These are phyloP conservation scores for Phytopythium ostracodes DNA, from an alignment of 352 stramenopile species.

Conservation along the genomic window DNA sequence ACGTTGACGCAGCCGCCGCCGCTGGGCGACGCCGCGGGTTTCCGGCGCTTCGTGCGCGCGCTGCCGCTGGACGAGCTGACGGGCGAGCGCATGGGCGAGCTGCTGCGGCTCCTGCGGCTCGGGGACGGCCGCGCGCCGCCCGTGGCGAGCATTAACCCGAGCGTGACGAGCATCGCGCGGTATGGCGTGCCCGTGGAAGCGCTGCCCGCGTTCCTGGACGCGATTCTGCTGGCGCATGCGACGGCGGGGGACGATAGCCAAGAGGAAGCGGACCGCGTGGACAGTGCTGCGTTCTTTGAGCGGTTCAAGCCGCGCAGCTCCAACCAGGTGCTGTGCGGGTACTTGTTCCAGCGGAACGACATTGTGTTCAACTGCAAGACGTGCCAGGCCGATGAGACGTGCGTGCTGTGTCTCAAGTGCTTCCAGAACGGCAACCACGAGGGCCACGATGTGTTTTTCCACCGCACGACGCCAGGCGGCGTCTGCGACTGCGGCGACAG, in stretches of 20 bases:
- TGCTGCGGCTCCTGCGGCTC: constrained; percentile 20
- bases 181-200: constrained; percentile 22
- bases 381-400: constrained; percentile 97
- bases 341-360: constrained; percentile 96
- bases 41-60: constrained; percentile 21
- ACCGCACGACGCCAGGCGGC: constrained; percentile 69
- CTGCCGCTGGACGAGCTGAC: constrained; percentile 12
- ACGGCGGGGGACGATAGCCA: constrained; percentile 7
- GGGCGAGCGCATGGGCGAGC: constrained; percentile 12
- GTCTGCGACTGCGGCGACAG: constrained; percentile 98
- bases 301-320: constrained; percentile 52
- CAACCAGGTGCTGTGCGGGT: constrained; percentile 86
- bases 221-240: constrained; percentile 44
- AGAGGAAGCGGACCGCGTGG: constrained; percentile 15
- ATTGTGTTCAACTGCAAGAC: constrained; percentile 99
- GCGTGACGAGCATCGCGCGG: neutral
- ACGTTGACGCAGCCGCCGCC: neutral
- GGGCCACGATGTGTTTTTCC: constrained; percentile 91
- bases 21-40: constrained; percentile 4
- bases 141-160: constrained; percentile 6
- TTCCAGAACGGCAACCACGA: constrained; percentile 95
- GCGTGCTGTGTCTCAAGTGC: constrained; percentile 95
- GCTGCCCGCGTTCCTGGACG: constrained; percentile 35
- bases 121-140: constrained; percentile 1
- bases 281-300: constrained; percentile 55